These are phyloP conservation scores for Rhizopogon vesiculosus DNA, from an alignment of 768 basidiomycete genomes.

Conservation along the genomic window DNA sequence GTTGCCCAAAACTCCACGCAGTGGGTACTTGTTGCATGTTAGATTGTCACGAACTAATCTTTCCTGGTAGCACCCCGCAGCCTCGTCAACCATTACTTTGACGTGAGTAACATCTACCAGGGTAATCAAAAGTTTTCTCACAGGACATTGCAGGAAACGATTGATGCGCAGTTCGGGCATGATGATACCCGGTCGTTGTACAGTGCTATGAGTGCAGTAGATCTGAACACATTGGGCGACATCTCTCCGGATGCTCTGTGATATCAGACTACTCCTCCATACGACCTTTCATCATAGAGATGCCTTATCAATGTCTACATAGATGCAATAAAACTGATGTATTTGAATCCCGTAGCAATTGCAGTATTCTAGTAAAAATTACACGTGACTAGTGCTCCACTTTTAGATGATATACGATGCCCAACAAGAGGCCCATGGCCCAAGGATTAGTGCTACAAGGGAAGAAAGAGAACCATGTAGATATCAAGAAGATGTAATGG, in stretches of 20 bases:
- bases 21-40: conserved; percentile 39
- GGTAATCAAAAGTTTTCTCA: neutral
- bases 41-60: conserved; percentile 3
- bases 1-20: conserved; percentile 90
- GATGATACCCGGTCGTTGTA: conserved; percentile 63
- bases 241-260: conserved; percentile 70
- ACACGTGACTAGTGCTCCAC: conserved; percentile 31
- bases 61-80: conserved; percentile 69
- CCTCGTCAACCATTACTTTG: conserved; percentile 89
- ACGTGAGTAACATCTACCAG: conserved; percentile 46
- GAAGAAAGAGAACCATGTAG: conserved; percentile 8
- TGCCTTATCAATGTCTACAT: neutral
- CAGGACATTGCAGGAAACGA: conserved; percentile 50
- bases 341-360: conserved; percentile 28
- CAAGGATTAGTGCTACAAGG: conserved; percentile 6
- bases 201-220: conserved; percentile 55
- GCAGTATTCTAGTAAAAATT: conserved; percentile 29
- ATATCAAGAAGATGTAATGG: conserved; percentile 7
- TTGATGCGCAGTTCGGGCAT: conserved; percentile 67
- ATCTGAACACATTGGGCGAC: conserved; percentile 57
- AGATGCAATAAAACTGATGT: conserved; percentile 21
- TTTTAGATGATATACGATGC: conserved; percentile 24
- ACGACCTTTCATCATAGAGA: neutral
- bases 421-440: conserved; percentile 1
- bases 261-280: neutral